A percentile compares a stretch with the other conserved stretches of the same genome.
phyloP scores from a whole-genome alignment of 768 basidiomycete species.

The Mycena belliarum region DNA sequence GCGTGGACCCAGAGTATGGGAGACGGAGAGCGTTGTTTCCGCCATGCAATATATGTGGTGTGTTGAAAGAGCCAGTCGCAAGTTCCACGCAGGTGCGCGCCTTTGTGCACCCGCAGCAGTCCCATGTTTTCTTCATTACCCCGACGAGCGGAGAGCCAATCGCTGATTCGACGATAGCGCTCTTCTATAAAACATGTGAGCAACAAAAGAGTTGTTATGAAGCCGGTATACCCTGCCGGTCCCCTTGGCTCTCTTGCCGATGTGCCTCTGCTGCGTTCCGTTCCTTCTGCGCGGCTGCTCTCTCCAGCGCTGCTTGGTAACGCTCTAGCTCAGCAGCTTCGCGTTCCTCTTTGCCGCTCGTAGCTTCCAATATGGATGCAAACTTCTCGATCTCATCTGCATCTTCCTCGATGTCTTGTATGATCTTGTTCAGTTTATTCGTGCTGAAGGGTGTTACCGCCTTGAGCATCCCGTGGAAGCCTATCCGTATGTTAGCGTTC shows the following conservation, averaged over 20 bases:
- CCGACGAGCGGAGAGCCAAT: constrained; percentile 18
- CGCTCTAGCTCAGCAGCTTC: constrained; percentile 17
- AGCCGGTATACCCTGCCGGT: constrained; percentile 9
- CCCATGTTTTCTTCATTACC: constrained; percentile 11
- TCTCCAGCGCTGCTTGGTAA: constrained; percentile 4
- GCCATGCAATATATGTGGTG: constrained; percentile 10
- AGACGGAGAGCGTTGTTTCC: not conserved
- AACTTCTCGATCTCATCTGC: constrained; percentile 10
- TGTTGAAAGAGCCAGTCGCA: constrained; percentile 18
- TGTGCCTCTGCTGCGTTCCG: not conserved
- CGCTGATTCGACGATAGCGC: constrained; percentile 2
- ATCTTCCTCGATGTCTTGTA: constrained; percentile 14
- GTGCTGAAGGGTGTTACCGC: constrained; percentile 7
- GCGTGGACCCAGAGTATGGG: constrained; percentile 23
- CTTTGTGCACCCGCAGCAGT: not conserved
- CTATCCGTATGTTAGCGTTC: not conserved
- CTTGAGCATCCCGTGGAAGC: constrained; percentile 4
- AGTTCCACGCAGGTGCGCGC: not conserved
- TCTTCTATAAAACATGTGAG: constrained; percentile 4
- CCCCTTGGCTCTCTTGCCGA: not conserved
- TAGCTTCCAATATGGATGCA: constrained; percentile 17
- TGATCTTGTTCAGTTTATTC: constrained; percentile 15
- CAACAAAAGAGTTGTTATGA: not conserved
- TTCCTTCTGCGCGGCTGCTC: constrained; percentile 12
- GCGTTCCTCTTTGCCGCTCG: constrained; percentile 5